phyloP scores from a whole-genome alignment of 192 early-diverging fungal genomes.

The Coemansia aciculifera region DNA sequence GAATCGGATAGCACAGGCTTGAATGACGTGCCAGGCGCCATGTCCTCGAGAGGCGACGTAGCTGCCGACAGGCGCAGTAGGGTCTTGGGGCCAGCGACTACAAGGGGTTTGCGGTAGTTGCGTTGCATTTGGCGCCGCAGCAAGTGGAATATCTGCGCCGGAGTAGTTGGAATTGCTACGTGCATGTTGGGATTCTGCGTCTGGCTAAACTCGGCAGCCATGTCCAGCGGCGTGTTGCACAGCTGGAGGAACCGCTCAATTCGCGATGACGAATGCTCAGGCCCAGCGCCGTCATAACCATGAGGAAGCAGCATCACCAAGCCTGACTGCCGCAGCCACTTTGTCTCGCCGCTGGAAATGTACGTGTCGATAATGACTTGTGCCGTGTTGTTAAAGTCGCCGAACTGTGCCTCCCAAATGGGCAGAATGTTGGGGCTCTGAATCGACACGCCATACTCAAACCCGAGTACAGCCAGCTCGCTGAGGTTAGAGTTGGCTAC shows the following conservation, averaged over 20 bases:
- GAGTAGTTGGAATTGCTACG: constrained; percentile 88
- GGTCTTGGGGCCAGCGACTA: constrained; percentile 77
- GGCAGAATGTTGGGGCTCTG: constrained; percentile 83
- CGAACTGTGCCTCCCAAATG: constrained; percentile 99
- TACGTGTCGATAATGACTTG: constrained; percentile 96
- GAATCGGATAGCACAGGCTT: constrained; percentile 75
- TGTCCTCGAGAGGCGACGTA: constrained; percentile 74
- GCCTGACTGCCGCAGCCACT: constrained; percentile 92
- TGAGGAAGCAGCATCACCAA: constrained; percentile 93
- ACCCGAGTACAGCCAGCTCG: constrained; percentile 94
- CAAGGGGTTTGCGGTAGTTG: constrained; percentile 91
- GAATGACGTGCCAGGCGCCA: constrained; percentile 84
- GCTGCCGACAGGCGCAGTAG: constrained; percentile 66
- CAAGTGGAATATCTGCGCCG: constrained; percentile 95
- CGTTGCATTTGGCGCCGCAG: constrained; percentile 90
- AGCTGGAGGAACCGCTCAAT: constrained; percentile 96
- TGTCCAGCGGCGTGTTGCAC: constrained; percentile 75
- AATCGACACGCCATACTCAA: constrained; percentile 92
- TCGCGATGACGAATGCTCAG: constrained; percentile 90
- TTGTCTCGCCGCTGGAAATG: constrained; percentile 82
- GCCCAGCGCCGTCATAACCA: constrained; percentile 94
- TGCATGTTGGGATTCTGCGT: constrained; percentile 89
- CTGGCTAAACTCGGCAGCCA: constrained; percentile 43
- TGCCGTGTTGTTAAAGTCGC: constrained; percentile 96
- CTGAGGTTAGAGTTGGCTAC: constrained; percentile 91